Conservation (phyloP, 345 rosid genomes). For the Streptanthus diversifolius region DNA sequence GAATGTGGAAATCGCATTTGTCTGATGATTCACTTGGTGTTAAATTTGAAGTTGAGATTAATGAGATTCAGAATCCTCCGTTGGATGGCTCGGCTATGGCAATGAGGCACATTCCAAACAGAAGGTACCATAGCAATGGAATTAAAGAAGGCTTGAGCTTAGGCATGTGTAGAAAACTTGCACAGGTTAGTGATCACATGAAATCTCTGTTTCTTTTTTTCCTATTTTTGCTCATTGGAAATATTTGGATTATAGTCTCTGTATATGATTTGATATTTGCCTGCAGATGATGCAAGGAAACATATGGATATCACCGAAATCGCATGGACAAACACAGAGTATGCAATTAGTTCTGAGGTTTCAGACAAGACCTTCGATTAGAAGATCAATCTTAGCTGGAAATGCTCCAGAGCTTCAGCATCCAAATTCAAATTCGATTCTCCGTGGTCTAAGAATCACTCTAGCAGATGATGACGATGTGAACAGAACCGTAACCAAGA, state of each 20-base stretch:
- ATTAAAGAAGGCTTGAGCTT: slow-evolving; percentile 68
- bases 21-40: slow-evolving; percentile 48
- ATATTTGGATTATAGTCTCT: background rate
- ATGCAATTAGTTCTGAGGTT: slow-evolving; percentile 73
- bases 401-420: slow-evolving; percentile 45
- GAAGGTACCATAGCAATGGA: slow-evolving; percentile 46
- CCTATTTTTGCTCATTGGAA: background rate
- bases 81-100: slow-evolving; percentile 41
- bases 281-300: slow-evolving; percentile 97
- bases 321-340: slow-evolving; percentile 62
- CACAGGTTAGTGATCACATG: slow-evolving; percentile 52
- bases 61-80: slow-evolving; percentile 39
- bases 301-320: slow-evolving; percentile 65
- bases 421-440: slow-evolving; percentile 49
- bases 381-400: slow-evolving; percentile 39
- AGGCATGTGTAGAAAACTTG: slow-evolving; percentile 88
- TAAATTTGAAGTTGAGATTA: slow-evolving; percentile 71
- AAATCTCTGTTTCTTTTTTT: background rate
- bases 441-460: slow-evolving; percentile 61
- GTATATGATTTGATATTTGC: background rate
- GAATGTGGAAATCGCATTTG: slow-evolving; percentile 48
- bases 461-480: slow-evolving; percentile 73
- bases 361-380: slow-evolving; percentile 46
- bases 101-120: slow-evolving; percentile 30
- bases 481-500: slow-evolving; percentile 72